Evolutionary conservation across 176 grass and related monocot species (phyloP).

Genomic region (Dactylis glomerata): DNA sequence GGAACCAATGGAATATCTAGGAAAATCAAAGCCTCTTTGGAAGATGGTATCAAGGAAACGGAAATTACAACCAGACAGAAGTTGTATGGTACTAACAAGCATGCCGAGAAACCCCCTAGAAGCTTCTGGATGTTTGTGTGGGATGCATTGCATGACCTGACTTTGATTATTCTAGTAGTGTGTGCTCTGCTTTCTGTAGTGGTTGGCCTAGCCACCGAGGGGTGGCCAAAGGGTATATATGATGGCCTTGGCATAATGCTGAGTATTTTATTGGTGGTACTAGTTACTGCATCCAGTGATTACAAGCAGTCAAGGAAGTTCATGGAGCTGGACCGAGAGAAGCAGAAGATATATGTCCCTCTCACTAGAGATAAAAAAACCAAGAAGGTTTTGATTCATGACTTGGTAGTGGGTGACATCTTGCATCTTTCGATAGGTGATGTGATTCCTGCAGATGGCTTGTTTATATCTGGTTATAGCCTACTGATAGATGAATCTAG

Average conservation of each 20-base stretch:
- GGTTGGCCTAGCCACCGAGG: slow-evolving; percentile 73
- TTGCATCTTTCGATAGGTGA: slow-evolving; percentile 88
- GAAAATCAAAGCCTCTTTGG: slow-evolving; percentile 56
- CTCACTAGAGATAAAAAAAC: slow-evolving; percentile 67
- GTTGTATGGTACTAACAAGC: slow-evolving; percentile 69
- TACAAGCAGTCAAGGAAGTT: slow-evolving; percentile 84
- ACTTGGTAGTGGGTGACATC: slow-evolving; percentile 88
- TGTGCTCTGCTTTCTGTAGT: slow-evolving; percentile 73
- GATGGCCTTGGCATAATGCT: slow-evolving; percentile 82
- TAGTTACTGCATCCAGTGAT: slow-evolving; percentile 88
- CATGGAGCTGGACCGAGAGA: slow-evolving; percentile 79
- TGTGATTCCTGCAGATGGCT: slow-evolving; percentile 79
- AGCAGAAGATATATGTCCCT: slow-evolving; percentile 72
- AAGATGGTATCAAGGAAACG: slow-evolving; percentile 52
- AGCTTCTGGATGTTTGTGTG: slow-evolving; percentile 91
- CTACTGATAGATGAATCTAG: slow-evolving; percentile 88
- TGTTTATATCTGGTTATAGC: slow-evolving; percentile 73
- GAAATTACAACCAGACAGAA: slow-evolving; percentile 54
- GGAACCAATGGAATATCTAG: slow-evolving; percentile 63
- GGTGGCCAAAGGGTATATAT: slow-evolving; percentile 87
- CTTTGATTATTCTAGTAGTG: slow-evolving; percentile 69
- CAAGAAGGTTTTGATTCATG: slow-evolving; percentile 62
- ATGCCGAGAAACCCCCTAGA: slow-evolving; percentile 63
- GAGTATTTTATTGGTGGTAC: slow-evolving; percentile 85
- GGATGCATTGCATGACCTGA: slow-evolving; percentile 90